phyloP scores from a whole-genome alignment of 352 stramenopile genomes.

The Phytopythium boreale region DNA sequence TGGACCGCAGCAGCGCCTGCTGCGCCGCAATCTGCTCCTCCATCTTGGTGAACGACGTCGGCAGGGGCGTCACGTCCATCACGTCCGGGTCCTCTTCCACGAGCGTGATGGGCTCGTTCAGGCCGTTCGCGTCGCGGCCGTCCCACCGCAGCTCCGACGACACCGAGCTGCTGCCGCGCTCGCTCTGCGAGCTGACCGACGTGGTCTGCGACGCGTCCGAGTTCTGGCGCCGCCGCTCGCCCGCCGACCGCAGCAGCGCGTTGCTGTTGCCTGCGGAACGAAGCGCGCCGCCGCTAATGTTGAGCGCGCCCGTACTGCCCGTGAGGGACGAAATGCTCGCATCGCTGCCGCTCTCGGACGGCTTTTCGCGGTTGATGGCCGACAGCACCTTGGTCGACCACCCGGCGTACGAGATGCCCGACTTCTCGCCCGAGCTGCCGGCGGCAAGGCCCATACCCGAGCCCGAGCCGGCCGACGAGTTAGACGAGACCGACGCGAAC shows the following conservation, averaged over 20 bases:
- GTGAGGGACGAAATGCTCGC: conserved; percentile 21
- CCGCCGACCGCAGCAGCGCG: not conserved
- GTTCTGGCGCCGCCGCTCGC: conserved; percentile 40
- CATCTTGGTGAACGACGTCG: conserved; percentile 69
- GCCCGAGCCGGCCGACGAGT: conserved; percentile 35
- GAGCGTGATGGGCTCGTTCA: conserved; percentile 23
- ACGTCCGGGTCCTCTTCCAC: conserved; percentile 31
- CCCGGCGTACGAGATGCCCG: conserved; percentile 43
- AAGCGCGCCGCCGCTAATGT: conserved; percentile 8
- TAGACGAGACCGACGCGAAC: conserved; percentile 30
- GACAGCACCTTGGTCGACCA: conserved; percentile 62
- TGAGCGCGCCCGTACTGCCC: conserved; percentile 22
- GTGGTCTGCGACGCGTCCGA: conserved; percentile 38
- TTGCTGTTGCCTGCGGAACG: conserved; percentile 11
- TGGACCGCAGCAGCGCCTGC: conserved; percentile 64
- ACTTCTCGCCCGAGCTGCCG: conserved; percentile 19
- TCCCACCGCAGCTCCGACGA: conserved; percentile 20
- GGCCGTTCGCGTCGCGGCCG: conserved; percentile 12
- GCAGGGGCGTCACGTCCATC: conserved; percentile 53
- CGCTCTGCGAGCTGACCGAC: conserved; percentile 29
- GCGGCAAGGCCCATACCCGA: conserved; percentile 2
- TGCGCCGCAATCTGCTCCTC: conserved; percentile 76
- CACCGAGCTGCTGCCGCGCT: conserved; percentile 24
- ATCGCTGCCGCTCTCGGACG: conserved; percentile 26
- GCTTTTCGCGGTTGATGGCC: conserved; percentile 40